phyloP scores from a whole-genome alignment of 306 rosid species.

The Prunus salicina region DNA sequence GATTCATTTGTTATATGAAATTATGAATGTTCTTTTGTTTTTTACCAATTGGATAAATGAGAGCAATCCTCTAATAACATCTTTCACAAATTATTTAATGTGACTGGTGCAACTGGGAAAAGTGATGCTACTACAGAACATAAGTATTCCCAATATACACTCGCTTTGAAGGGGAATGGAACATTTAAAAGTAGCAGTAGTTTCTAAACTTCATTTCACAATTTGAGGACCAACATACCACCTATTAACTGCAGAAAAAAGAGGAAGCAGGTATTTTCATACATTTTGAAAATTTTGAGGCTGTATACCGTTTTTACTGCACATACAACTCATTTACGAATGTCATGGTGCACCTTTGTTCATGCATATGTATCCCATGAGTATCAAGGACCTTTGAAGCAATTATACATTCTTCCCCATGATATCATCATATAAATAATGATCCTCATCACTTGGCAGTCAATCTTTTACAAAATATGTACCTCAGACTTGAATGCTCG shows the following conservation, averaged over 20 bases:
- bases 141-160: too few relatives aligned
- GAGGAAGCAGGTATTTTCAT: too few relatives aligned
- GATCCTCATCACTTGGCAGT: not conserved
- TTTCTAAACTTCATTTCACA: too few relatives aligned
- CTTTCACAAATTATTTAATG: too few relatives aligned
- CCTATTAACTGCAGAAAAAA: too few relatives aligned
- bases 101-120: not conserved
- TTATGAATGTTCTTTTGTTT: not conserved
- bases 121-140: not conserved
- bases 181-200: too few relatives aligned
- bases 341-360: constrained; percentile 2
- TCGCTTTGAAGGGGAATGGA: too few relatives aligned
- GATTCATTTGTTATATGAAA: not conserved
- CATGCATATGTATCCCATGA: not conserved
- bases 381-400: not conserved
- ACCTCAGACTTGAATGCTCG: constrained; percentile 92
- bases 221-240: too few relatives aligned
- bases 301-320: too few relatives aligned
- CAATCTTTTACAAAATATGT: constrained; percentile 12
- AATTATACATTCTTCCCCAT: not conserved
- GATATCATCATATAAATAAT: not conserved
- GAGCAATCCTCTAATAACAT: not conserved
- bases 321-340: not conserved
- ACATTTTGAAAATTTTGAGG: too few relatives aligned
- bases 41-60: not conserved